phyloP scores from a whole-genome alignment of 1,284 basidiomycete species.

The Entoloma clypeatum region DNA sequence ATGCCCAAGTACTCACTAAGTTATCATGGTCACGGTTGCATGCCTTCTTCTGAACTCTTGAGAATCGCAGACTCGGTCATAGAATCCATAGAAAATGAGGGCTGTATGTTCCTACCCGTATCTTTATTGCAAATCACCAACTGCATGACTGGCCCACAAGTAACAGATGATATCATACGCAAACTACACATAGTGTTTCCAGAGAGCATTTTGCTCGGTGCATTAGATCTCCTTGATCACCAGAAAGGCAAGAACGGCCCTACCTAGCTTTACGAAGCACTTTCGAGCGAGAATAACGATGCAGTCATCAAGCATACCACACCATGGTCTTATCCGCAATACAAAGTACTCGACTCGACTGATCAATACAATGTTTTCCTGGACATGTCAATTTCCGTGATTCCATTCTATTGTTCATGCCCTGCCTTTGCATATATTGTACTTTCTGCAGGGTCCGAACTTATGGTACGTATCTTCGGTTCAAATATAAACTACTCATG shows the following conservation, averaged over 20 bases:
- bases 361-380: slow-evolving; percentile 60
- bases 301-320: slow-evolving; percentile 62
- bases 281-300: background rate
- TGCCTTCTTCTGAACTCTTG: slow-evolving; percentile 25
- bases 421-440: slow-evolving; percentile 66
- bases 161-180: slow-evolving; percentile 50
- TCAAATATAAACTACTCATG: background rate
- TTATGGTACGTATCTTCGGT: slow-evolving; percentile 54
- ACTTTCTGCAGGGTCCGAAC: slow-evolving; percentile 50
- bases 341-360: slow-evolving; percentile 63
- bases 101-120: slow-evolving; percentile 23
- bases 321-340: slow-evolving; percentile 53
- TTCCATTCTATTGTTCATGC: slow-evolving; percentile 65
- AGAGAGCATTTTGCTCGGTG: slow-evolving; percentile 57
- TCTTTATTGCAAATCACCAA: slow-evolving; percentile 3
- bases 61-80: slow-evolving; percentile 31
- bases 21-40: no score
- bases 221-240: slow-evolving; percentile 69
- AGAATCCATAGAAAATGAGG: slow-evolving; percentile 26
- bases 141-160: slow-evolving; percentile 27
- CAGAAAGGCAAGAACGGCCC: slow-evolving; percentile 45
- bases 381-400: slow-evolving; percentile 37
- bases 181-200: slow-evolving; percentile 56
- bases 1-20: no score
- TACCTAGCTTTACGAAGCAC: slow-evolving; percentile 4